Base-by-base conservation (phyloP, 1,284 basidiomycete species). In the Ceratobasidium sp. region DNA sequence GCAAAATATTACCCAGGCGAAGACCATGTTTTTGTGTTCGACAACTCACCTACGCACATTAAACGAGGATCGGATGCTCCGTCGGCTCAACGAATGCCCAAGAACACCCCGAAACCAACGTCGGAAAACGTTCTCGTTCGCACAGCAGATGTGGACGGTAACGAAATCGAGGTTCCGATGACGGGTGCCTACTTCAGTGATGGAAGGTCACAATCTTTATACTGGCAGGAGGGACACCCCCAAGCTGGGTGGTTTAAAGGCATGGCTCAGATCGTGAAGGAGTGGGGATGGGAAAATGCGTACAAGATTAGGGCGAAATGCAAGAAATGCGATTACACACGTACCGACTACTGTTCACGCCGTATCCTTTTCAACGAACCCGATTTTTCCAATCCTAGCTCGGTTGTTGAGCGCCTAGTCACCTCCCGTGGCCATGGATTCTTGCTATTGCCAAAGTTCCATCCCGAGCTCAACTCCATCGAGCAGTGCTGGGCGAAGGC, bases 11-110 rank as follows among this genome's bases (percentile, higher is more conserved):
- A 82, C 23, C 80, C 83, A 30, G 79, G 81, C 0, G 79, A 80
- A 7, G 82, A 80, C 14, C 84, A 81, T 8, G 80, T 85, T 2
- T 85, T 85, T 77, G 41, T 84, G 8, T 86, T 84, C 80, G 84
- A 86, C 60, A 87, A 87, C 80, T 84, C 86, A 3, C 83, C 84
- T 0, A 84, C 82, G 67, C 85, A 87, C 77, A 82, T 81, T 52
- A 84, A 83, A 77, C 81, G 81, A 8, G 81, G 84, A 3, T 62
- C 76, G 1, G 82, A 85, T 82, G 82, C 83, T 0, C 81, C 86
- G 0, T 85, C 83, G 33, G 84, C 85, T 3, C 35, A 79, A 30
- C 80, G 83, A 35, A 86, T 86, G 85, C 80, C 82, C 1, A 38
- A 64, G 64, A 14, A 48, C 46, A 48, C 46, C 2, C 46, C 46